phyloP scores from a whole-genome alignment of 2,329 filamentous ascomycete species.

The Trichophyton equinum region DNA sequence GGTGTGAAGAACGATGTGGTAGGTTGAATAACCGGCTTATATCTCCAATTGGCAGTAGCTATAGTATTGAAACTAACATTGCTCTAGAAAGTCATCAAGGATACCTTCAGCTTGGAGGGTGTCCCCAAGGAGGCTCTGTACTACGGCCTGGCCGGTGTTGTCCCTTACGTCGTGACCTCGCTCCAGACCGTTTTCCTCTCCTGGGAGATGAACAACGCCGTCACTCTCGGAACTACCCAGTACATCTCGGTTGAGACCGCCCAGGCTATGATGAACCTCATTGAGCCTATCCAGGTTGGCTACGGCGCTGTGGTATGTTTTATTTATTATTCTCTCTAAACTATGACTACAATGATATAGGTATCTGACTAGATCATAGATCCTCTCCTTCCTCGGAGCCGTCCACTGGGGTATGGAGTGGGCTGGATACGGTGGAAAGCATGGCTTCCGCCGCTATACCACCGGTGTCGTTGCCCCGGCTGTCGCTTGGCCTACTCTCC shows the following conservation, averaged over 20 bases:
- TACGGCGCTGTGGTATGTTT: slow-evolving; percentile 68
- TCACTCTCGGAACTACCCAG: slow-evolving; percentile 47
- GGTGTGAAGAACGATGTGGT: slow-evolving; percentile 48
- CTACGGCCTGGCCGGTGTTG: slow-evolving; percentile 62
- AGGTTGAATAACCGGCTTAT: slow-evolving; percentile 20
- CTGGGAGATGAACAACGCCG: slow-evolving; percentile 64
- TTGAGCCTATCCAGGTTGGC: slow-evolving; percentile 80
- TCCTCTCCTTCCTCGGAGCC: slow-evolving; percentile 86
- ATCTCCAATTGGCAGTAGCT: neutral
- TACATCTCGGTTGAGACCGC: slow-evolving; percentile 60
- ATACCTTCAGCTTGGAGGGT: slow-evolving; percentile 52
- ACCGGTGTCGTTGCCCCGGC: slow-evolving; percentile 68
- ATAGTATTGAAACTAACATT: neutral
- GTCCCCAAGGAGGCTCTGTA: slow-evolving; percentile 57
- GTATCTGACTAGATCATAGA: slow-evolving; percentile 35
- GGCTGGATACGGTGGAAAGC: slow-evolving; percentile 52
- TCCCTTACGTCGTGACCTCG: slow-evolving; percentile 79
- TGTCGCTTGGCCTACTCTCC: slow-evolving; percentile 77
- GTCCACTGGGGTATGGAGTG: slow-evolving; percentile 91
- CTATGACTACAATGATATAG: neutral
- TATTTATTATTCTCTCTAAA: neutral
- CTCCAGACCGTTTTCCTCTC: slow-evolving; percentile 68
- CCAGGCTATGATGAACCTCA: slow-evolving; percentile 54
- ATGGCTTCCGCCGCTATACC: slow-evolving; percentile 69
- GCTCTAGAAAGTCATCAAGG: slow-evolving; percentile 49